These are phyloP conservation scores for Coemansia sp. DNA, from an alignment of 192 early-diverging fungal genomes.

Conservation along the genomic window DNA sequence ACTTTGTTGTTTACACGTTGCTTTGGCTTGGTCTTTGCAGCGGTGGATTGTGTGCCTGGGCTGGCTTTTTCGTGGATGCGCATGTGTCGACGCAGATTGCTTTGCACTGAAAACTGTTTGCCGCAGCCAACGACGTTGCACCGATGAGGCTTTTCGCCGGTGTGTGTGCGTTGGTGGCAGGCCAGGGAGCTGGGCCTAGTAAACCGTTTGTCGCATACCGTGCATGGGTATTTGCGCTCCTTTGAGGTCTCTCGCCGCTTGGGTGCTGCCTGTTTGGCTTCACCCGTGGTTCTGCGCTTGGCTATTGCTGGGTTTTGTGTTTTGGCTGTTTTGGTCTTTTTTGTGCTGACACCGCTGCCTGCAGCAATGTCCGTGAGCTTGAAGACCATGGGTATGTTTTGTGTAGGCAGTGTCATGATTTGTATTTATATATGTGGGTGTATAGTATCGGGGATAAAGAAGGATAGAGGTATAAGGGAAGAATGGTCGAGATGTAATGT, in stretches of 20 bases:
- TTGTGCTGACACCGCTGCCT: background rate
- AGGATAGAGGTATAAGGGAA: too few species aligned
- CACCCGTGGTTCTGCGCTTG: background rate
- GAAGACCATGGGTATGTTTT: constrained; percentile 4
- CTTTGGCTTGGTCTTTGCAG: background rate
- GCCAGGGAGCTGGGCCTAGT: constrained; percentile 46
- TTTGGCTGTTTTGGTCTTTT: background rate
- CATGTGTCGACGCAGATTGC: constrained; percentile 49
- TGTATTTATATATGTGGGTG: too few species aligned
- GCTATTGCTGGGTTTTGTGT: background rate
- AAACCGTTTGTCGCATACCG: constrained; percentile 44
- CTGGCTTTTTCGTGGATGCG: constrained; percentile 41
- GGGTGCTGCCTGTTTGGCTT: background rate
- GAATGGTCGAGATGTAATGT: too few species aligned
- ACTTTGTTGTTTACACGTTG: background rate
- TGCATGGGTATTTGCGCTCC: constrained; percentile 51
- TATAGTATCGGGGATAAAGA: too few species aligned
- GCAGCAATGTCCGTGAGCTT: constrained; percentile 1
- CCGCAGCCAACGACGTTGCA: constrained; percentile 47
- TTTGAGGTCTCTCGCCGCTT: constrained; percentile 27
- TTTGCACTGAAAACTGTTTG: constrained; percentile 52
- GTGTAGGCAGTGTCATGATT: background rate
- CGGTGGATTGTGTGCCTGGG: background rate
- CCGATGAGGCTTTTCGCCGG: constrained; percentile 52
- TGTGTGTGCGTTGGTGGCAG: constrained; percentile 56